Evolutionary conservation across 352 stramenopile genomes (phyloP).

Genomic region (Pythium insidiosum): DNA sequence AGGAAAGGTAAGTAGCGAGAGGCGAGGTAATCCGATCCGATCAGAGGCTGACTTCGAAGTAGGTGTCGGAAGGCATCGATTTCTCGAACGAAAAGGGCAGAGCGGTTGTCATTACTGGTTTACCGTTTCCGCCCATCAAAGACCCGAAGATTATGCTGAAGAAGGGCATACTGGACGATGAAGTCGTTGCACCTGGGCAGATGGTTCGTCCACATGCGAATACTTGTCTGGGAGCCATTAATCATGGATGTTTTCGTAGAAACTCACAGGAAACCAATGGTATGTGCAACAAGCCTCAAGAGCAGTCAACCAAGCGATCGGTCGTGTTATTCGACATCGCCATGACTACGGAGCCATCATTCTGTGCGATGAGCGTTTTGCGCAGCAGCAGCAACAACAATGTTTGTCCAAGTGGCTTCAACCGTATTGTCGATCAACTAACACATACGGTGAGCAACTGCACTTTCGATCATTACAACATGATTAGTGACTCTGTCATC

Average conservation of each 20-base stretch:
- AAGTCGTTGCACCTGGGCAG: slow-evolving; percentile 42
- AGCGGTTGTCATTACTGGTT: slow-evolving; percentile 97
- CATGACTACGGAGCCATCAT: slow-evolving; percentile 98
- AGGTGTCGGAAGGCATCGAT: slow-evolving; percentile 97
- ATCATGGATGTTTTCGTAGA: slow-evolving; percentile 23
- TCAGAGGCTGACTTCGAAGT: too few species aligned
- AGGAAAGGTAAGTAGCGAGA: slow-evolving; percentile 79
- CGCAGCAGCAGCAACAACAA: slow-evolving; percentile 80
- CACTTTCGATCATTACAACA: background rate
- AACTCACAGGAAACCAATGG: slow-evolving; percentile 95
- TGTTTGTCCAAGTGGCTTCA: slow-evolving; percentile 95
- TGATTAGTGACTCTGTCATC: background rate
- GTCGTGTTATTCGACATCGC: slow-evolving; percentile 97
- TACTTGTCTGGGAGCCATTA: too few species aligned
- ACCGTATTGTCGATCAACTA: slow-evolving; percentile 55
- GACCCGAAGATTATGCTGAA: slow-evolving; percentile 98
- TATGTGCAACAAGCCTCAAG: slow-evolving; percentile 97
- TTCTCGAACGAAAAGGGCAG: slow-evolving; percentile 97
- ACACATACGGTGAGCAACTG: slow-evolving; percentile 48
- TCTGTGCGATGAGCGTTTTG: slow-evolving; percentile 96
- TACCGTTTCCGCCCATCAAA: slow-evolving; percentile 96
- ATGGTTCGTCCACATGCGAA: too few species aligned
- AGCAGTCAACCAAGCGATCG: slow-evolving; percentile 99
- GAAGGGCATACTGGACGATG: slow-evolving; percentile 93
- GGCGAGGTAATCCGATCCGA: too few species aligned